Evolutionary conservation across 768 basidiomycete species (phyloP), one percentile per base, ranked within the genome.

Genomic region (Tulasnella calospora): DNA sequence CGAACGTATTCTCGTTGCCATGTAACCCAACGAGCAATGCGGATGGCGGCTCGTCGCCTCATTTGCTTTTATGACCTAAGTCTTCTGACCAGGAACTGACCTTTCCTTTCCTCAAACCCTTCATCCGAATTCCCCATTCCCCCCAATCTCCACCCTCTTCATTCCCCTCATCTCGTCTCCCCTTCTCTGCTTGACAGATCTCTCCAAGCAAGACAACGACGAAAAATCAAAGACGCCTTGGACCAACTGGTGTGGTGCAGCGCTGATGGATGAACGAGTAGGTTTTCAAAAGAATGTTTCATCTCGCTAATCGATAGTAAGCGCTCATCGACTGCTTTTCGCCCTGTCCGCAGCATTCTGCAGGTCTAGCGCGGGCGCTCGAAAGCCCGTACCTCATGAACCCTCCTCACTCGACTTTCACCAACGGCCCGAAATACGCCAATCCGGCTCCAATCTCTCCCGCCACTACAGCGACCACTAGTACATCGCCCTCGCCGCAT

Each of bases 211-310:
- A 13, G 92, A 94, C 86, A 93, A 94, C 81, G 91, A 94, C 84
- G 92, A 94, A 83, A 84, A 84, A 55, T 84, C 88, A 84, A 94
- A 92, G 84, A 90, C 92, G 0, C 84, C 87, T 41, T 95, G 94
- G 94, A 88, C 93, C 1, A 95, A 94, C 83, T 95, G 94, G 94
- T 95, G 94, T 84, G 92, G 92, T 77, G 94, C 94, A 0, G 91
- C 91, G 4, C 83, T 83, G 74, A 88, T 95, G 89, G 73, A 76
- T 61, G 67, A 79, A 38, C 33, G 72, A 74, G 79, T 80, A 44
- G n/a, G 79, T 71, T 47, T 76, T 10, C 15, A 46, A 86, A 90
- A 30, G 89, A 94, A 81, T 85, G 91, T 67, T 67, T 75, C 84
- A 89, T 33, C 85, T 89, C 61, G 44, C 87, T 94, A 79, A 90